Evolutionary conservation across 225 moss, liverwort and hornwort species (phyloP), one percentile per base, ranked within the genome.

Genomic region (Bryum argenteum): DNA sequence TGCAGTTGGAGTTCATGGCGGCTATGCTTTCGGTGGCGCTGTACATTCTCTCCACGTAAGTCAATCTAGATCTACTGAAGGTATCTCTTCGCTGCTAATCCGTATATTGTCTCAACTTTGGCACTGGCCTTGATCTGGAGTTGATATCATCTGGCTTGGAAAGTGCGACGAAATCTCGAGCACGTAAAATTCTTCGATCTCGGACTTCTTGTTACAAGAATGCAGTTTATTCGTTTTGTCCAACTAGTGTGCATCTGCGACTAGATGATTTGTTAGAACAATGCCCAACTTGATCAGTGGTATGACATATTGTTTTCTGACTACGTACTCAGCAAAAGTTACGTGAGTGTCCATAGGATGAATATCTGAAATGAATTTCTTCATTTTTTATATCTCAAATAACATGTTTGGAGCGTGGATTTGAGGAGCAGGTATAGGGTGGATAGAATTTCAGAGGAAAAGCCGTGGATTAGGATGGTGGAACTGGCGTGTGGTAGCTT

Each of bases 41-140:
- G 15, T 94, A 94, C 63, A 75, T 94, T 70, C 61, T 80, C 66
- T 91, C 94, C 63, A 94, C 91, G 91, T 94, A 82, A 87, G 91
- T 75, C 43, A 24, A 52, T 45, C 58, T 23, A 24, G 16, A 61
- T 22, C 14, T 55, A 67, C 65, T 28, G 73, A 71, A 67, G 15
- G 14, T 22, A 21, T 67, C 48, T 12, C 26, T 61, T 39, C 24
- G 8, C 23, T 40, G 48, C 40, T 67, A 9, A 61, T 67, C 11
- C 45, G 19, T 24, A 61, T 24, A 63, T 41, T 75, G 22, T 38
- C 43, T 52, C 59, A 54, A 59, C 52, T 70, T 18, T 37, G 28
- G 44, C 51, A 42, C 44, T 47, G 10, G 7, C 44, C 38, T 52
- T 53, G 38, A 16, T 47, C 47, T 16, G 47, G 16, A 47, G 16